Evolutionary conservation across 441 rosid genomes (phyloP).

Genomic region (Populus trichocarpa): DNA sequence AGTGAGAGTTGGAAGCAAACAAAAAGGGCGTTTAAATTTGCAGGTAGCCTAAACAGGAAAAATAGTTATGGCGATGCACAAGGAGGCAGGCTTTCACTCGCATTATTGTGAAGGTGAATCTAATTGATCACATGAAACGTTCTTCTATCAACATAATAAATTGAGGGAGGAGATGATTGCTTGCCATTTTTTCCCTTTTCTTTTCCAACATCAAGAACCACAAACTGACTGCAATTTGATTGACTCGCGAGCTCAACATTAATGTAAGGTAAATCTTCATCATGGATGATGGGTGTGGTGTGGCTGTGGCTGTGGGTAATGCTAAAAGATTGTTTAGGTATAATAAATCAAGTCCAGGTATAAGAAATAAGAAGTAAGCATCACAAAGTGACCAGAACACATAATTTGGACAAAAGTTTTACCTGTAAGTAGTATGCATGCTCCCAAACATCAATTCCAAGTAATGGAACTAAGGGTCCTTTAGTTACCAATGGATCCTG

Average conservation of each 20-base stretch:
- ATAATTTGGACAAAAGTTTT: conserved; percentile 13
- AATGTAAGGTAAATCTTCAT: neutral
- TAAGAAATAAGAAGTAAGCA: neutral
- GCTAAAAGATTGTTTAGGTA: neutral
- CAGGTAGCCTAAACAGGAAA: neutral
- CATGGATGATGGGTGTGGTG: neutral
- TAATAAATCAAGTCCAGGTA: neutral
- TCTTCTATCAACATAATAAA: neutral
- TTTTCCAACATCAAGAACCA: neutral
- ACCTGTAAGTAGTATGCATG: conserved; percentile 99
- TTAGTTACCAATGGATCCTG: conserved; percentile 93
- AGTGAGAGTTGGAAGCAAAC: neutral
- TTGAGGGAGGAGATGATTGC: neutral
- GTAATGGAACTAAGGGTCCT: conserved; percentile 77
- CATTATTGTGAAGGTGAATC: neutral
- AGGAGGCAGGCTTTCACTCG: neutral
- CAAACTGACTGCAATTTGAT: neutral
- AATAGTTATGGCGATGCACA: neutral
- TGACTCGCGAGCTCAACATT: neutral
- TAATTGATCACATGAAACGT: neutral
- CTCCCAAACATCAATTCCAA: conserved; percentile 99
- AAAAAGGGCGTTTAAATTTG: neutral
- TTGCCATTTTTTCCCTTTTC: neutral
- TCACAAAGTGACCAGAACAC: conserved; percentile 1
- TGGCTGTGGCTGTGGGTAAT: neutral